Conservation (phyloP, 495 filamentous ascomycete genomes). For the Aspergillus ostianus region DNA sequence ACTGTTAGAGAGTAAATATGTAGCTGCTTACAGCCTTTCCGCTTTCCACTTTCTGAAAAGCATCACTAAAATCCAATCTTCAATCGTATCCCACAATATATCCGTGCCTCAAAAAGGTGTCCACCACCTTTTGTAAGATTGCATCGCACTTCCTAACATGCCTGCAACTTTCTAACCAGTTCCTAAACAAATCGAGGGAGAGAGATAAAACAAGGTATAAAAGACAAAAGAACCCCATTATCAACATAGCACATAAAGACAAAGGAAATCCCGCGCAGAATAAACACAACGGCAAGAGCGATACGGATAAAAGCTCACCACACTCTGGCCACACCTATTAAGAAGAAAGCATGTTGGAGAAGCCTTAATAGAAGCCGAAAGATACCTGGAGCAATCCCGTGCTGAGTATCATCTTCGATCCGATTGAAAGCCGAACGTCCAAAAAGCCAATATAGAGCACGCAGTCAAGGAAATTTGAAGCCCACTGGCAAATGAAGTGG, state of each 20-base stretch:
- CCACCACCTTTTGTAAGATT: conserved; percentile 18
- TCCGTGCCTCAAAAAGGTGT: conserved; percentile 8
- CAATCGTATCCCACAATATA: conserved; percentile 9
- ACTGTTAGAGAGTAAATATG: background rate
- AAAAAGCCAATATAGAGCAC: background rate
- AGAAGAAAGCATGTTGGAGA: background rate
- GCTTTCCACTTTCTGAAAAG: background rate
- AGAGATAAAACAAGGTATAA: conserved; percentile 4
- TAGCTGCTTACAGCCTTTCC: background rate
- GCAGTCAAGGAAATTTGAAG: background rate
- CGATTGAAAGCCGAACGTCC: background rate
- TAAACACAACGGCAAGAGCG: conserved; percentile 23
- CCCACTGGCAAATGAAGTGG: background rate
- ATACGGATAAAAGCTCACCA: conserved; percentile 2
- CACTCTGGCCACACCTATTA: conserved; percentile 4
- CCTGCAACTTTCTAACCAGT: conserved; percentile 14
- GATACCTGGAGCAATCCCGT: conserved; percentile 1
- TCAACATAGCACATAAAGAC: conserved; percentile 28
- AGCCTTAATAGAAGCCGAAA: background rate
- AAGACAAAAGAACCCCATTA: conserved; percentile 25
- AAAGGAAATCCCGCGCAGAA: conserved; percentile 11
- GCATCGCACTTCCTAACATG: conserved; percentile 13
- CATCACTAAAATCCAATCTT: conserved; percentile 1
- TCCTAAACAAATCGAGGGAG: conserved; percentile 11
- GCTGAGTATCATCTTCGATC: background rate